Conservation (phyloP, 192 early-diverging fungal species). For the Gonapodya prolifera region DNA sequence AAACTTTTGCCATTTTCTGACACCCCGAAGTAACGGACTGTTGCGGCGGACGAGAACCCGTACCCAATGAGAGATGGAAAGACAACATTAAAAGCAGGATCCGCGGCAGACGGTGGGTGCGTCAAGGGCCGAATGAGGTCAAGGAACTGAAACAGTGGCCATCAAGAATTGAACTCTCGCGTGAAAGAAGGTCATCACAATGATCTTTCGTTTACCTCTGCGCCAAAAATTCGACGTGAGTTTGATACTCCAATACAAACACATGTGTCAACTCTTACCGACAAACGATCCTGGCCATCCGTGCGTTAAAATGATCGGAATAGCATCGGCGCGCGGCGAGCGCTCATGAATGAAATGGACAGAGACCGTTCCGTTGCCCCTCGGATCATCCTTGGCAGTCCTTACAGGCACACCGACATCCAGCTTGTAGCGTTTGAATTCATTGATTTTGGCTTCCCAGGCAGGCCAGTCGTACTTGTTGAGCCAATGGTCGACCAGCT, state of each 20-base stretch:
- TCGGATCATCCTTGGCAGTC: background rate
- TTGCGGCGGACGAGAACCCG: background rate
- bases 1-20: background rate
- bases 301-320: slow-evolving; percentile 47
- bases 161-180: too few relatives aligned
- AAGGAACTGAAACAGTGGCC: background rate
- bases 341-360: slow-evolving; percentile 12
- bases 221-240: background rate
- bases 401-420: background rate
- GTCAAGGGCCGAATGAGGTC: background rate
- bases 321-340: slow-evolving; percentile 14
- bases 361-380: background rate
- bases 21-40: background rate
- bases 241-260: background rate
- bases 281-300: slow-evolving; percentile 52
- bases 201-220: too few relatives aligned
- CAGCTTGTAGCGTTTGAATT: background rate
- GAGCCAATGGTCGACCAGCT: background rate
- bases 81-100: background rate
- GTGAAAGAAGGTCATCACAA: too few relatives aligned
- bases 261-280: slow-evolving; percentile 19
- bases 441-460: background rate
- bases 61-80: background rate
- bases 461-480: background rate
- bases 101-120: background rate